Conservation (phyloP, 129 eudicot species). For the Escallonia herrerae region DNA sequence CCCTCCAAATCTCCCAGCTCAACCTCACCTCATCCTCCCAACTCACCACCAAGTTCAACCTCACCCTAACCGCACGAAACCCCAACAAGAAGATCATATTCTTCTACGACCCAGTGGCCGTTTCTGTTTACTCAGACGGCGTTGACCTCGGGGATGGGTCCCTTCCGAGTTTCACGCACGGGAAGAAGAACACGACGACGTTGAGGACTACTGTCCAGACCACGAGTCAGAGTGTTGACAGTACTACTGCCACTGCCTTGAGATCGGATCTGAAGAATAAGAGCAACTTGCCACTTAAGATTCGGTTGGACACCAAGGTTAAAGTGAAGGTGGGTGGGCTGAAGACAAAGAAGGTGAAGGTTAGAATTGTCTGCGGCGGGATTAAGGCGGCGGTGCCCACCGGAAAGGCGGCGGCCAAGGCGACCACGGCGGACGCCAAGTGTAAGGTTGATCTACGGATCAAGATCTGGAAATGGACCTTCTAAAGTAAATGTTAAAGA, state of each 20-base stretch:
- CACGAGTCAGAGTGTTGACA: background rate
- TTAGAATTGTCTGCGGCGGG: conserved; percentile 25
- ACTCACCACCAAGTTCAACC: conserved; percentile 44
- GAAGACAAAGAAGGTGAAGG: conserved; percentile 10
- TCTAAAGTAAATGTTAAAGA: conserved; percentile 1
- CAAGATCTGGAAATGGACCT: conserved; percentile 36
- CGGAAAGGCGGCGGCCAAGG: conserved; percentile 15
- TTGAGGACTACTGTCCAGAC: conserved; percentile 5
- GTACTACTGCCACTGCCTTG: background rate
- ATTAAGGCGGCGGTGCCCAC: conserved; percentile 12
- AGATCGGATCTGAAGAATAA: conserved; percentile 20
- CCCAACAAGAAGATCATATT: conserved; percentile 56
- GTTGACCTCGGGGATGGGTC: conserved; percentile 18
- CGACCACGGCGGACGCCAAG: background rate
- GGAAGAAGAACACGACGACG: conserved; percentile 13
- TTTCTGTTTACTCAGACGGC: conserved; percentile 29
- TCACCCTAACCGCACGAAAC: conserved; percentile 53
- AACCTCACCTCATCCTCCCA: conserved; percentile 45
- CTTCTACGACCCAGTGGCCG: conserved; percentile 36
- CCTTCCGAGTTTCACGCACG: conserved; percentile 21
- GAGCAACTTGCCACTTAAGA: conserved; percentile 13
- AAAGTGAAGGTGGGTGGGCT: conserved; percentile 22
- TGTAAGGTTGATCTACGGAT: conserved; percentile 30
- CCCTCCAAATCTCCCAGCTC: conserved; percentile 55
- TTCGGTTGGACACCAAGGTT: conserved; percentile 26